Percentiles rank a stretch among this genome's conserved stretches.
Evolutionary conservation across 116 monocot species (phyloP).

Genomic region (Dioscorea cayenensis): DNA sequence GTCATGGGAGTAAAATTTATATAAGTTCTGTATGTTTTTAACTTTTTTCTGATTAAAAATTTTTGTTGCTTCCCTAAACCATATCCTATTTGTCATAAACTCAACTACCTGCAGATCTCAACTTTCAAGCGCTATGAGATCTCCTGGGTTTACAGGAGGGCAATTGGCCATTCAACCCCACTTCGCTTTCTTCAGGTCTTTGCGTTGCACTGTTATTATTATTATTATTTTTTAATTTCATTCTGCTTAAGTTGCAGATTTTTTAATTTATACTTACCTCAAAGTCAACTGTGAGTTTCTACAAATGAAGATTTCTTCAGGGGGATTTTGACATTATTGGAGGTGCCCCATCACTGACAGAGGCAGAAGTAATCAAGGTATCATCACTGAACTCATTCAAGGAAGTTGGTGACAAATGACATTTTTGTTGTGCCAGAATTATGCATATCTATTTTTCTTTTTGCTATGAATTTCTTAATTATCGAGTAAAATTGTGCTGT

Average conservation of each 20-base stretch:
- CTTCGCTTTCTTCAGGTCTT: conserved; percentile 81
- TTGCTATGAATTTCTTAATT: too few species aligned
- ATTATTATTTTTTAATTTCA: not conserved
- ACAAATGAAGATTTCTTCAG: conserved; percentile 24
- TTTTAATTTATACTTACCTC: not conserved
- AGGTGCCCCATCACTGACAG: conserved; percentile 55
- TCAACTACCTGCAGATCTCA: conserved; percentile 31
- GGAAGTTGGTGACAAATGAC: not conserved
- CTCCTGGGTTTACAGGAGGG: conserved; percentile 76
- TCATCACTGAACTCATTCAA: not conserved
- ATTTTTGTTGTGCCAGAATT: too few species aligned
- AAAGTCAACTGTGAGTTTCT: not conserved
- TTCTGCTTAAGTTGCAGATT: conserved; percentile 1
- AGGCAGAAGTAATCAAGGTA: conserved; percentile 84
- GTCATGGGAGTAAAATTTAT: not conserved
- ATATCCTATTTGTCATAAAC: not conserved
- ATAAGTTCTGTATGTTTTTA: not conserved
- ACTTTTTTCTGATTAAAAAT: not conserved
- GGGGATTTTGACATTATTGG: conserved; percentile 98
- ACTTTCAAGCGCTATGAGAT: conserved; percentile 83
- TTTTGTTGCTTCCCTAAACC: not conserved
- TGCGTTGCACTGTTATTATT: not conserved
- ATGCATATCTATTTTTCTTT: too few species aligned
- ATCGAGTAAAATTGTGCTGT: too few species aligned
- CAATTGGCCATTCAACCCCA: conserved; percentile 81